Percentiles rank a stretch among this genome's conserved stretches.
These are phyloP conservation scores for Hyaloperonospora arabidopsidis DNA, from an alignment of 352 stramenopile species.

Conservation along the genomic window DNA sequence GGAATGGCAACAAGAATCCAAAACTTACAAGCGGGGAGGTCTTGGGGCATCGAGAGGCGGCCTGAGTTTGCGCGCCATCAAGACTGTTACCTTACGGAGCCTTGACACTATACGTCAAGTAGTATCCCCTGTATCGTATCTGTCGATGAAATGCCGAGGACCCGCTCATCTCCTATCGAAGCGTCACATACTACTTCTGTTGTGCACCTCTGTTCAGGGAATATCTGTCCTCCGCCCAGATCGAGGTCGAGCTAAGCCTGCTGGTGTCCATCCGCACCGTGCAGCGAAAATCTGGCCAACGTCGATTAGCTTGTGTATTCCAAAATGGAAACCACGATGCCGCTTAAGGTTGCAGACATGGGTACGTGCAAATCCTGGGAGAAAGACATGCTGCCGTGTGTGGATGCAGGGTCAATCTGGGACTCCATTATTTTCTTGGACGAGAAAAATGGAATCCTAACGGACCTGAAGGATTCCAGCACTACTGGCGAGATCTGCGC, in stretches of 20 bases:
- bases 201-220: background rate
- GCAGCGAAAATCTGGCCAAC: background rate
- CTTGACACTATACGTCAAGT: no score
- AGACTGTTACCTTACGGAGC: no score
- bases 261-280: background rate
- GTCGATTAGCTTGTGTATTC: background rate
- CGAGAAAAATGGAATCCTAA: slow-evolving; percentile 30
- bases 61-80: no score
- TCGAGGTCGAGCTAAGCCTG: background rate
- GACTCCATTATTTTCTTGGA: slow-evolving; percentile 29
- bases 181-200: background rate
- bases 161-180: background rate
- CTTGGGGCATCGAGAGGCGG: no score
- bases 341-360: background rate
- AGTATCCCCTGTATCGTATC: no score
- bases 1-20: no score
- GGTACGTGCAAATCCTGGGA: background rate
- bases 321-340: background rate
- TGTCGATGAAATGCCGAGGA: background rate
- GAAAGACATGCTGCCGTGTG: background rate
- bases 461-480: slow-evolving; percentile 19
- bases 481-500: slow-evolving; percentile 24
- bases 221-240: background rate
- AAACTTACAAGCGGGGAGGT: no score
- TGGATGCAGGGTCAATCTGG: slow-evolving; percentile 8